Base-by-base conservation (phyloP, 805 yeast species). In the Candida ipomoeae region DNA sequence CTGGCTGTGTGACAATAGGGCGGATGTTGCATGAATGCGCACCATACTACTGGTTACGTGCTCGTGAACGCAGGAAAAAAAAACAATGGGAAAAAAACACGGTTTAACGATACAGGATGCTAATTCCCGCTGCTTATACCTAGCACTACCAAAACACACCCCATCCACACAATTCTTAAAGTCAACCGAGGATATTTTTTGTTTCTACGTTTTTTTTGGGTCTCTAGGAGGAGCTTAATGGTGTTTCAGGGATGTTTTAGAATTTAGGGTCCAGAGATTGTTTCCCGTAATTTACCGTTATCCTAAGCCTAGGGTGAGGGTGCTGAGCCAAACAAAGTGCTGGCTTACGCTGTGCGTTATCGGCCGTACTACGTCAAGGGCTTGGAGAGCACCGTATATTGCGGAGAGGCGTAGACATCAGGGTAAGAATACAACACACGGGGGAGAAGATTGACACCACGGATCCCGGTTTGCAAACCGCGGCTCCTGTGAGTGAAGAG, bases 11-110 rank as follows among this genome's bases (percentile, higher is more conserved):
- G 34, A 15, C 32, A 23, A 44, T 11, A 8, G 40, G 46, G 46
- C 46, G 40, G 3, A 15, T 6, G 34, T 34, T 35, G 40, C 46
- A 35, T 35, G 33, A 20, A 34, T 36, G 33, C 15, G 46, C 46
- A 44, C 14, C 33, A 26, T 11, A 17, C n/a, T 21, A 31, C 40
- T 35, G 45, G 38, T n/a, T 42, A 37, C 32, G 38, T 33, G n/a
- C 18, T 8, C 14, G 18, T 32, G 37, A 3, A 20, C 21, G 20
- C 45, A 42, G 31, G 45, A 33, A 42, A 33, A 37, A 33, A 42
- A 18, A 44, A 44, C 39, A 44, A 44, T 44, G 8, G 15, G 18
- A 44, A 35, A 15, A 35, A 44, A 44, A 44, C 46, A 44, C 46
- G 46, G 40, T 44, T 23, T 26, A 31, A 23, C 46, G 46, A 36